These are phyloP conservation scores for Bromus sterilis DNA, from an alignment of 176 grass and related monocot genomes.

Conservation along the genomic window DNA sequence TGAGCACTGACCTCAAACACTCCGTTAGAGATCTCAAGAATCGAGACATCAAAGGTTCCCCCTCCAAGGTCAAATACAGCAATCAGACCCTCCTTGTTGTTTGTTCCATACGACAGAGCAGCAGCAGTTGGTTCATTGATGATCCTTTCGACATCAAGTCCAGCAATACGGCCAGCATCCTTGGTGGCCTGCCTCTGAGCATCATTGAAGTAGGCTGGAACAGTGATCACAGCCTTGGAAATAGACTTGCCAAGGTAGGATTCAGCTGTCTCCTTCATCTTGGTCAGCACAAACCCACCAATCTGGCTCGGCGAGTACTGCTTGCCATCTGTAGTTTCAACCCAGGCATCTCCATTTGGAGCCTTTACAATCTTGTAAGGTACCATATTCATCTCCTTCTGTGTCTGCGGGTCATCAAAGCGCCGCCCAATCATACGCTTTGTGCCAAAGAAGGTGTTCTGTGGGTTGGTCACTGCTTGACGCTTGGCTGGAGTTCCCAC, in stretches of 20 bases:
- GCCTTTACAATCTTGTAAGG: constrained; percentile 31
- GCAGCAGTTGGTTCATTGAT: constrained; percentile 49
- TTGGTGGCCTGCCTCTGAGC: constrained; percentile 45
- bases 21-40: constrained; percentile 38
- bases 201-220: constrained; percentile 44
- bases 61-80: constrained; percentile 43
- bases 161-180: constrained; percentile 41
- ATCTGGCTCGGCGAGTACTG: constrained; percentile 38
- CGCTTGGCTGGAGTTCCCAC: constrained; percentile 44
- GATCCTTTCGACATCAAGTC: constrained; percentile 39
- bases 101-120: constrained; percentile 40
- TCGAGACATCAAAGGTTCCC: constrained; percentile 42
- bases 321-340: constrained; percentile 34
- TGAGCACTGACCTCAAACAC: constrained; percentile 29
- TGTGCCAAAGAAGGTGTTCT: constrained; percentile 34
- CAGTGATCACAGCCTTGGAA: constrained; percentile 40
- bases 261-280: constrained; percentile 44
- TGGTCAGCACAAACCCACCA: constrained; percentile 36
- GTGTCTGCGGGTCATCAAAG: constrained; percentile 25
- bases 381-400: constrained; percentile 48
- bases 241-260: constrained; percentile 41
- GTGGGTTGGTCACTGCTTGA: constrained; percentile 36
- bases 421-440: constrained; percentile 38
- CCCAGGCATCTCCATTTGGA: constrained; percentile 41
- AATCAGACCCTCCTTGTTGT: constrained; percentile 38